A percentile compares a stretch with the other conserved stretches of the same genome.
Evolutionary conservation across 805 yeast genomes (phyloP).

Genomic region (Lachancea nothofagi): DNA sequence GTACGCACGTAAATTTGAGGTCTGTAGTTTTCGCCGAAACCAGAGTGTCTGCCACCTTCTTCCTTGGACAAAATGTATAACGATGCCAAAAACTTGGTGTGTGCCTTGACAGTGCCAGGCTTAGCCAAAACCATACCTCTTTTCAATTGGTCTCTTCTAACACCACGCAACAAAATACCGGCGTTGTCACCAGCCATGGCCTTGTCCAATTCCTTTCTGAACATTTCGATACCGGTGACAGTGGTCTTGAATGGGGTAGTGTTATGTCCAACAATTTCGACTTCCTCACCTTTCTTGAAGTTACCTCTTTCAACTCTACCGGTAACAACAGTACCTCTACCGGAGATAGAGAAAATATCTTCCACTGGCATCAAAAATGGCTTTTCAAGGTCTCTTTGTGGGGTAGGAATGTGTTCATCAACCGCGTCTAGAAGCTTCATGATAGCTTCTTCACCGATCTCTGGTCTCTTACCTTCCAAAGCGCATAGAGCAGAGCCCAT

Average conservation of each 20-base stretch:
- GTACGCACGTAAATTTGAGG: conserved; percentile 97
- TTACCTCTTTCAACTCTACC: conserved; percentile 99
- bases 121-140: conserved; percentile 98
- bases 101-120: conserved; percentile 87
- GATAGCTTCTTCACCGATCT: conserved; percentile 85
- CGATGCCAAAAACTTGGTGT: conserved; percentile 90
- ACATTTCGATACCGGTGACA: conserved; percentile 98
- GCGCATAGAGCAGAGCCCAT: conserved; percentile 99
- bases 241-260: conserved; percentile 84
- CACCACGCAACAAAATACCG: conserved; percentile 95
- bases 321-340: conserved; percentile 99
- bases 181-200: conserved; percentile 99
- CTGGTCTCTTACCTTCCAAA: conserved; percentile 79
- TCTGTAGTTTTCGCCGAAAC: conserved; percentile 94
- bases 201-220: conserved; percentile 95
- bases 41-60: conserved; percentile 99
- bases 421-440: conserved; percentile 82
- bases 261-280: conserved; percentile 92
- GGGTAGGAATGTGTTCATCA: conserved; percentile 94
- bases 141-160: conserved; percentile 92
- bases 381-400: conserved; percentile 90
- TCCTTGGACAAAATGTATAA: conserved; percentile 89
- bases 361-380: conserved; percentile 97
- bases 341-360: conserved; percentile 95
- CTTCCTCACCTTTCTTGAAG: conserved; percentile 96